Evolutionary conservation across 2,329 filamentous ascomycete species (phyloP), one percentile per base, ranked within the genome.

Genomic region (Pyrenophora tritici-repentis): DNA sequence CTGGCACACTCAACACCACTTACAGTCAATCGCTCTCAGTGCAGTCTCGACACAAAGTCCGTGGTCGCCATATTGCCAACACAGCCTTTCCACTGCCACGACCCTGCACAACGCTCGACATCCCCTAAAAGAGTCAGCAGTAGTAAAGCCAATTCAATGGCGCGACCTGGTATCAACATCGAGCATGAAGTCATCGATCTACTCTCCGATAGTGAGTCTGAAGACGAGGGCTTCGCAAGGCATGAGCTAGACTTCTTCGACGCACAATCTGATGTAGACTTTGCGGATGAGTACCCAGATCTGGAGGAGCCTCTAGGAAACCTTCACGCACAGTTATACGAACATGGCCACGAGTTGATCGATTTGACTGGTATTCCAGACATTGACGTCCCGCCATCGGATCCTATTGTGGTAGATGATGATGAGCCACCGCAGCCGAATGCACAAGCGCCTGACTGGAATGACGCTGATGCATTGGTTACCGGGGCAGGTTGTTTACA

Each of bases 401-500:
- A 54, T 34, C 34, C 24, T 16, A 3, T 18, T 7, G 8, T 35
- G 4, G 9, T 39, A n/a, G 14, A 39, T 18, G 41, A 44, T 9
- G 37, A 48, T 12, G 17, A 16, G 26, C 44, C 32, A 18, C 24
- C 26, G 26, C 26, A 17, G 29, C 42, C 41, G 31, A 16, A 37
- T 43, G 34, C 26, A 20, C 37, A 34, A 13, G 31, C 40, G n/a
- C 9, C 20, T 7, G 39, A 43, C 7, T 35, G 26, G 31, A 42
- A 35, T 24, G 50, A 20, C 4, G 33, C 16, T 3, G 14, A 16
- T 12, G 36, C 53, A 14, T 13, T 58, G 3, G 18, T 71, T 38
- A 63, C 58, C 6, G 66, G 65, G 52, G 59, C 61, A 12, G 56
- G 56, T 1, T 72, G 65, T 45, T 43, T 73, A 20, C 62, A 68